Evolutionary conservation across 345 rosid genomes (phyloP).

Genomic region (Carallia brachiata): DNA sequence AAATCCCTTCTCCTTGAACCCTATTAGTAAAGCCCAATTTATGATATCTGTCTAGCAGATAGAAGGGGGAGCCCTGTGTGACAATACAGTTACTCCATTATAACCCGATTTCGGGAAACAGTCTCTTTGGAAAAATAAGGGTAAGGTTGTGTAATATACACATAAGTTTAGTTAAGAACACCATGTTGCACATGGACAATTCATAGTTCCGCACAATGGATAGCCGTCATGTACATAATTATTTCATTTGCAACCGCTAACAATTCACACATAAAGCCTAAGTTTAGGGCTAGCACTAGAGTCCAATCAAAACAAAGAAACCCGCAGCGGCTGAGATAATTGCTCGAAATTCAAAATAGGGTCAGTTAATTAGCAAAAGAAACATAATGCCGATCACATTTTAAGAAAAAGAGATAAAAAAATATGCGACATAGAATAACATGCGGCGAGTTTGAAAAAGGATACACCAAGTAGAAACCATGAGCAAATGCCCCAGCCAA

Average conservation of each 20-base stretch:
- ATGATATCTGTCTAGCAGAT: background rate
- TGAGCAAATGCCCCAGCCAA: slow-evolving; percentile 88
- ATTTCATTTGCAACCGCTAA: background rate
- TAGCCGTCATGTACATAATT: background rate
- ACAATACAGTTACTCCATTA: no score
- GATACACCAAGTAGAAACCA: slow-evolving; percentile 95
- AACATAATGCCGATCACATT: background rate
- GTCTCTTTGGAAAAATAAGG: no score
- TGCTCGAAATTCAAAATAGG: background rate
- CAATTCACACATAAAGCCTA: background rate
- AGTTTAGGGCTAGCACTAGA: background rate
- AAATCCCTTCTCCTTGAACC: background rate
- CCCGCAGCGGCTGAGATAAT: background rate
- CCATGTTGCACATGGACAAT: background rate
- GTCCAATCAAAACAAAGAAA: background rate
- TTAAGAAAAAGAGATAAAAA: background rate
- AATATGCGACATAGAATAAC: background rate
- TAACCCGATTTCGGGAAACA: no score
- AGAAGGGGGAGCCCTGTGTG: no score
- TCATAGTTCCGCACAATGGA: background rate
- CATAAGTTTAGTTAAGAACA: no score
- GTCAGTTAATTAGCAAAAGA: background rate
- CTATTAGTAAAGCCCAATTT: background rate
- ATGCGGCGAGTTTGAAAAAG: slow-evolving; percentile 28
- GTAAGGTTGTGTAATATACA: no score